phyloP scores from a whole-genome alignment of 331 rosid genomes.

The Quercus lobata region DNA sequence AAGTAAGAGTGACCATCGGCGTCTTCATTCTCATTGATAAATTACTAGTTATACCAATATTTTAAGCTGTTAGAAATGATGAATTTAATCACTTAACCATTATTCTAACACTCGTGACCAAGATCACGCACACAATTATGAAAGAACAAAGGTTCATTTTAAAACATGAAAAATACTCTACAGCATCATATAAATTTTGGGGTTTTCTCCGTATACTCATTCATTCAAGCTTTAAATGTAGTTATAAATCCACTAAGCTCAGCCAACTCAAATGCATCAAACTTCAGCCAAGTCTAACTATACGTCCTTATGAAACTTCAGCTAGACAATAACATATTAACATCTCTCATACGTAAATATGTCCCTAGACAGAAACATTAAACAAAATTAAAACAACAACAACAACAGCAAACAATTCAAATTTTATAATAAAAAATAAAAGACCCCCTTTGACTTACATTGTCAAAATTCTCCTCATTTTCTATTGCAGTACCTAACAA shows the following conservation, averaged over 20 bases:
- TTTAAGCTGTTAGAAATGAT: too few species aligned
- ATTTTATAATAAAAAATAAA: not conserved
- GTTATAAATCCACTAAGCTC: not conserved
- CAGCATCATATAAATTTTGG: not conserved
- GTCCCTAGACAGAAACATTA: not conserved
- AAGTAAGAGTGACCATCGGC: too few species aligned
- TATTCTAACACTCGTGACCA: too few species aligned
- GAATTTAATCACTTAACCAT: too few species aligned
- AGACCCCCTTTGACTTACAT: not conserved
- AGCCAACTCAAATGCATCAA: not conserved
- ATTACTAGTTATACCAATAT: too few species aligned
- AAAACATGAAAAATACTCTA: not conserved
- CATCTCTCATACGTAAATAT: not conserved
- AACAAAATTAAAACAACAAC: too few species aligned
- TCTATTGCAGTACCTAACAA: not conserved
- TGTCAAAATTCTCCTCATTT: not conserved
- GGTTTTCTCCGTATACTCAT: not conserved
- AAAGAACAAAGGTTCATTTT: not conserved
- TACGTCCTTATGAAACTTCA: not conserved
- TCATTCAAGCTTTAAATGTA: not conserved
- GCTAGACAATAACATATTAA: not conserved
- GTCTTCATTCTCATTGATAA: too few species aligned
- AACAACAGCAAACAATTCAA: not conserved
- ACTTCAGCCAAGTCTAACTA: not conserved
- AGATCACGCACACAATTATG: not conserved